Conservation (phyloP, 2,329 filamentous ascomycete genomes). For the Dendrostoma leiphaemia region DNA sequence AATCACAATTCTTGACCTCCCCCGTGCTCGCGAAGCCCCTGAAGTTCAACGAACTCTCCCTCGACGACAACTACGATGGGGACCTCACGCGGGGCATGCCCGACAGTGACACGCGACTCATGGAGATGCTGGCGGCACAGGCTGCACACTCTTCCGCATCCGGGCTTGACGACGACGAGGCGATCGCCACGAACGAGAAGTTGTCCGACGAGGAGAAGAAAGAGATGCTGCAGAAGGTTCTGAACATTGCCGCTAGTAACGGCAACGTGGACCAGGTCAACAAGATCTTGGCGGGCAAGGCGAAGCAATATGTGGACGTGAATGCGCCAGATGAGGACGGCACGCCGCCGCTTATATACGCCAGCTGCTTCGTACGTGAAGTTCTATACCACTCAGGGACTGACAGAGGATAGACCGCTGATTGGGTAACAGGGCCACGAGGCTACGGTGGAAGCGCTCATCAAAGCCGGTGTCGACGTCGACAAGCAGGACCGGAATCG, state of each 20-base stretch:
- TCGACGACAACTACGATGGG: constrained; percentile 77
- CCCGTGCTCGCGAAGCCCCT: constrained; percentile 82
- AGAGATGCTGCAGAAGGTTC: constrained; percentile 76
- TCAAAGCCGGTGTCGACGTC: constrained; percentile 83
- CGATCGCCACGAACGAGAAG: constrained; percentile 71
- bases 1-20: constrained; percentile 91
- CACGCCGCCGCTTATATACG: constrained; percentile 94
- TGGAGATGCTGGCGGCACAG: constrained; percentile 95
- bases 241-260: constrained; percentile 96
- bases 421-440: constrained; percentile 68
- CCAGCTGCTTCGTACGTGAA: constrained; percentile 84
- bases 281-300: constrained; percentile 71
- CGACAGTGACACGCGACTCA: constrained; percentile 82
- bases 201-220: constrained; percentile 75
- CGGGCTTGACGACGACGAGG: constrained; percentile 75
- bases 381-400: too few relatives aligned
- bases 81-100: constrained; percentile 55
- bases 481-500: constrained; percentile 94
- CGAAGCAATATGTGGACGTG: constrained; percentile 75
- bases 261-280: constrained; percentile 82
- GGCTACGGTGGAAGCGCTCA: constrained; percentile 77
- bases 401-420: constrained; percentile 16
- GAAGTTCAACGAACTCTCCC: constrained; percentile 75
- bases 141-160: constrained; percentile 77
- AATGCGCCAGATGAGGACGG: constrained; percentile 91